Conservation (phyloP, 306 rosid genomes). For the Trifolium subterraneum region DNA sequence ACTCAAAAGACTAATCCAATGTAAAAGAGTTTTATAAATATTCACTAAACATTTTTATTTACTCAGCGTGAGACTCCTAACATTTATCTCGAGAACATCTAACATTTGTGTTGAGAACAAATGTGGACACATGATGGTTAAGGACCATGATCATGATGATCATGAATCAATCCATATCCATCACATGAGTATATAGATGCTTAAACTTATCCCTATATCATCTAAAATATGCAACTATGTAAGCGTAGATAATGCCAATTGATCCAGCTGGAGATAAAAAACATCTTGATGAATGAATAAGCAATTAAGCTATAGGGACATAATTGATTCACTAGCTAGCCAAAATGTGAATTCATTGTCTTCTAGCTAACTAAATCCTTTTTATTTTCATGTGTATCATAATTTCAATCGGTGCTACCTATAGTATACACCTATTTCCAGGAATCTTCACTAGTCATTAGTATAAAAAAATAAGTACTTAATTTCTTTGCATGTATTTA, state of each 20-base stretch:
- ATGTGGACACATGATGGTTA: too few relatives aligned
- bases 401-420: constrained; percentile 38
- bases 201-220: too few relatives aligned
- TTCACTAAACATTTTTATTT: too few relatives aligned
- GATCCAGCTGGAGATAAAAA: constrained; percentile 46
- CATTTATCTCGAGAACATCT: too few relatives aligned
- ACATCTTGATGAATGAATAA: constrained; percentile 36
- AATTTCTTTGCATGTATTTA: neutral
- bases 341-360: constrained; percentile 26
- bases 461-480: constrained; percentile 12
- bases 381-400: neutral
- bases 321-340: constrained; percentile 6
- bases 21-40: too few relatives aligned
- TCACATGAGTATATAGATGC: too few relatives aligned
- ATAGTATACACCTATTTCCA: neutral
- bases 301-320: constrained; percentile 12
- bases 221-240: neutral
- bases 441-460: neutral
- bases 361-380: constrained; percentile 10
- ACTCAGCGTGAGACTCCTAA: too few relatives aligned
- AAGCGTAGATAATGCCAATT: constrained; percentile 40
- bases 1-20: too few relatives aligned
- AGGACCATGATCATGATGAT: too few relatives aligned
- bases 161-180: too few relatives aligned
- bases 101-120: too few relatives aligned